Base-by-base conservation (phyloP, 2,329 filamentous ascomycete species). In the Talaromyces sp. region DNA sequence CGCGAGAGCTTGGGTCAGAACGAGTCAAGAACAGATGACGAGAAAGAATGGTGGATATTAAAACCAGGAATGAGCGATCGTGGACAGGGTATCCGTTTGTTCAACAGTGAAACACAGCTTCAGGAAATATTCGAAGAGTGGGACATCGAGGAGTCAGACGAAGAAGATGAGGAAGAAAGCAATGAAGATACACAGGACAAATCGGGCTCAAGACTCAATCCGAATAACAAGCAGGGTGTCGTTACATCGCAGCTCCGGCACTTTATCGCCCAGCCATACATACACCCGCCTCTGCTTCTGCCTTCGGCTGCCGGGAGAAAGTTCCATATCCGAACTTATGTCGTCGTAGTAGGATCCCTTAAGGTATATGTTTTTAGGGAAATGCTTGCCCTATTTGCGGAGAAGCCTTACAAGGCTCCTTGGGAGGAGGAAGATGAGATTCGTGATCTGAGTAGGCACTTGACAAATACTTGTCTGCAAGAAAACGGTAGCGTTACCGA, bases 41-140 rank as follows among this genome's bases (percentile, higher is more conserved):
- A 83, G 46, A 83, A 84, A 64, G 87, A 96, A 73, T 99, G 93
- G 93, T 99, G 95, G 95, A 98, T 99, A 67, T 76, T 99, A 64
- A 99, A 99, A 77, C 93, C 95, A 0, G 90, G 93, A 8, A 98
- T 99, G 95, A 96, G 92, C 75, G 95, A 99, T 73, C 85, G 93
- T 25, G 95, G 93, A 0, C 93, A 97, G 73, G 95, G 95, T 0
- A 97, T 99, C 63, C 81, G 91, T 42, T 80, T 99, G 0, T 99
- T 99, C 75, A 90, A 86, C 69, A 91, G 87, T 2, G 90, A 95
- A 80, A 87, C 88, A 62, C 88, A 96, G 72, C 79, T 99, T n/a
- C 88, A 89, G 65, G 83, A 73, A 14, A 95, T 99, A 60, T 99
- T 98, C 71, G 92, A 97, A 68, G 88, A 86, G 62, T 99, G 95